Conservation (phyloP, 495 filamentous ascomycete genomes). For the Hypoxylon trugodes region DNA sequence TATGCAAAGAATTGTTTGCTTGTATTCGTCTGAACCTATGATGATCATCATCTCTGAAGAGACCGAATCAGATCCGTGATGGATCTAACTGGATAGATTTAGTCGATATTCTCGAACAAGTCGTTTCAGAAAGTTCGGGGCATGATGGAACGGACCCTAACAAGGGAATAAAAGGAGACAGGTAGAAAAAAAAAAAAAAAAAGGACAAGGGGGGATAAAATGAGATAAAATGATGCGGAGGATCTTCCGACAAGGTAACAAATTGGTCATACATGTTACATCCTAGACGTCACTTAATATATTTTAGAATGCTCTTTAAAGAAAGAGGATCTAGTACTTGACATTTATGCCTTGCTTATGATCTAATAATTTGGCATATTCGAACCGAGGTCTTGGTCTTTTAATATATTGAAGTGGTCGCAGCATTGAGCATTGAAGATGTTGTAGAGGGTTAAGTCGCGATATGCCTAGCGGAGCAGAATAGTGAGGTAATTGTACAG, state of each 20-base stretch:
- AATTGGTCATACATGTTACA: conserved; percentile 25
- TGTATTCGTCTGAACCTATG: conserved; percentile 11
- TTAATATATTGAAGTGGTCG: too few relatives aligned
- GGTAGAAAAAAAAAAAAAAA: neutral
- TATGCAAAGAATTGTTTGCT: neutral
- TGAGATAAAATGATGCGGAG: conserved; percentile 36
- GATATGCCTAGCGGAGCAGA: too few relatives aligned
- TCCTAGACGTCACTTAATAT: conserved; percentile 37
- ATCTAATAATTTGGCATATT: neutral
- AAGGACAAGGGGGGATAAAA: neutral
- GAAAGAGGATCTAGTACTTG: too few relatives aligned
- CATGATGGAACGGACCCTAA: too few relatives aligned
- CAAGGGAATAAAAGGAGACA: conserved; percentile 6
- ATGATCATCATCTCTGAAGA: conserved; percentile 30
- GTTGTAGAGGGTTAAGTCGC: too few relatives aligned
- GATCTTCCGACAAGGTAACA: conserved; percentile 36
- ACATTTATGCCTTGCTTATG: too few relatives aligned
- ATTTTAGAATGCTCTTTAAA: conserved; percentile 1
- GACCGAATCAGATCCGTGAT: neutral
- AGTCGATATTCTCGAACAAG: conserved; percentile 24
- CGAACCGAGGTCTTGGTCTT: conserved; percentile 1
- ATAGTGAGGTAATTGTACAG: too few relatives aligned
- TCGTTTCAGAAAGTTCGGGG: conserved; percentile 23
- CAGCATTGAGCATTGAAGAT: too few relatives aligned
- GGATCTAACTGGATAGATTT: conserved; percentile 17